Evolutionary conservation across 2,329 filamentous ascomycete species (phyloP), one percentile per base, ranked within the genome.

Genomic region (Tetracladium maxilliforme): DNA sequence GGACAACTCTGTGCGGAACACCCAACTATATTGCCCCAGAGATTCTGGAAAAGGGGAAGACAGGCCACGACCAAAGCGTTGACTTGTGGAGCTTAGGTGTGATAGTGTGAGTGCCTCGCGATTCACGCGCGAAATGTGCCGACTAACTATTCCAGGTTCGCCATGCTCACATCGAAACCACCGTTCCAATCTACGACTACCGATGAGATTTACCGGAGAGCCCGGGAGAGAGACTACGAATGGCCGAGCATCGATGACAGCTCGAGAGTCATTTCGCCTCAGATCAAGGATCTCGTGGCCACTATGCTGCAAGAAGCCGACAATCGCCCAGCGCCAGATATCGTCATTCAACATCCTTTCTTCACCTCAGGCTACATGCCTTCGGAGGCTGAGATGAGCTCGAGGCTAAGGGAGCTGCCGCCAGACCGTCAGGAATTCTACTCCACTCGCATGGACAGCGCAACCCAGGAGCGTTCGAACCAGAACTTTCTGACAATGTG

Each of bases 1-100:
- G 92, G 41, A 94, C 83, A 14, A 98, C 90, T 6, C 70, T 98
- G 31, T 98, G 90, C 40, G 90, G 90, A 30, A 98, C 90, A 5
- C 90, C 90, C 3, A 98, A 98, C 50, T 98, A 98, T 48, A 93
- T 98, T 39, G 90, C 90, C 0, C 90, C 90, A 0, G 90, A 98
- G 45, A 93, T 98, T 33, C 55, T 98, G 25, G 82, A 93, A 44
- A 93, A 90, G 58, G 82, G 79, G 17, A 90, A 82, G 44, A 83
- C 87, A 41, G 90, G 90, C 0, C 90, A 98, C 47, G 90, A 93
- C 37, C 86, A 95, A 46, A 93, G 92, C 60, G 90, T 98, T 4
- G 90, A 98, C 47, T 81, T 98, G 28, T 98, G 92, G 92, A 93
- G 87, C 22, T 64, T 98, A 44, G 90, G 92, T 12, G 90, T 98